Evolutionary conservation across 768 basidiomycete species (phyloP), one percentile per base, ranked within the genome.

Genomic region (Pleurotus platypus): DNA sequence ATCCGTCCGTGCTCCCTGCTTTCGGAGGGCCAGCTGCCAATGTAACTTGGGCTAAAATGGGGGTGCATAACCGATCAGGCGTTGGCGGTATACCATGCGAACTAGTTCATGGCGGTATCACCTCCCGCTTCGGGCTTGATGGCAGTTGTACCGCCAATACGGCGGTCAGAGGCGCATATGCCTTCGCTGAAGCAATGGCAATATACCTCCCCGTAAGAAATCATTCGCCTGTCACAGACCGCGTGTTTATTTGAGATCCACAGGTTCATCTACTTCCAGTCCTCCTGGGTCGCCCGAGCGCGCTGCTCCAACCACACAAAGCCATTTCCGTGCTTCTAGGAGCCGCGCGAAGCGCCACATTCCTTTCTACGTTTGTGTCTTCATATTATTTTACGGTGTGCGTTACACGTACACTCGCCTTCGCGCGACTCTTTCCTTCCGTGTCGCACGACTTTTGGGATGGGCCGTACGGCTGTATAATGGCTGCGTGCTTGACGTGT

Each of bases 361-460:
- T 92, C 71, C 78, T 92, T 45, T 83, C 88, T 11, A 72, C 82
- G 1, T 92, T 92, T 62, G 76, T 92, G 43, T 77, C 85, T 0
- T 78, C 85, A 2, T 88, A 82, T 65, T 92, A 87, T 85, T 80
- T 80, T 51, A 64, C 81, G 4, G 83, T 91, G 12, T 92, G 90
- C 68, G 66, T 84, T 35, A 83, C 84, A 8, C 83, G 90, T 47
- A 85, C 90, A 2, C 72, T 87, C 4, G 72, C 82, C 4, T 66
- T 88, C 12, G 87, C 89, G 1, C 82, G 80, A 22, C 63, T 85
- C 6, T 76, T 92, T 39, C 88, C 87, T 0, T 72, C 66, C 38
- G 75, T 92, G 48, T 86, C 90, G 13, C 88, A 92, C 61, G 81
- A 92, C 57, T 81, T 87, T 58, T 90, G 87, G 83, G 90, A 92